Evolutionary conservation across 2,329 filamentous ascomycete species (phyloP), one percentile per base, ranked within the genome.

Genomic region (Diaporthe sp.): DNA sequence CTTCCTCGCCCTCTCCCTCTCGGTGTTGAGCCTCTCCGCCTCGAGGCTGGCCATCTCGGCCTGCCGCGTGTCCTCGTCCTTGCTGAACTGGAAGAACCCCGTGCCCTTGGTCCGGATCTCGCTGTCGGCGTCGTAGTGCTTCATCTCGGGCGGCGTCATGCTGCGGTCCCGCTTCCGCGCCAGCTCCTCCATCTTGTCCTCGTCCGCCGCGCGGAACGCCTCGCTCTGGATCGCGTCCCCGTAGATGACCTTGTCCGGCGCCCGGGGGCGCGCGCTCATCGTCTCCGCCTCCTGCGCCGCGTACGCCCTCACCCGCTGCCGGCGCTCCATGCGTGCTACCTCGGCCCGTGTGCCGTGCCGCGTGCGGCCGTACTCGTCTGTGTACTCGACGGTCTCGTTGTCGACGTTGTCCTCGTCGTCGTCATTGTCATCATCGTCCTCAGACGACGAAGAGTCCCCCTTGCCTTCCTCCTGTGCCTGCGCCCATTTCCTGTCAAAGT

Each of bases 401-500:
- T 86, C 84, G 57, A 86, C 85, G 28, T 79, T 77, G 78, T 82
- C 85, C 76, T 81, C 58, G 77, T 81, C 74, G 4, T 85, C 79
- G 74, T 87, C 84, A 71, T 79, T 78, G n/a, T 94, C 91, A 78
- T 95, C 92, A 52, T 91, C 87, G 76, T 81, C 81, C 55, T 28
- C 80, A 66, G 67, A 81, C 10, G 80, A 78, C 22, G 80, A 77
- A 13, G 84, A 82, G 17, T 79, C 77, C 4, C 80, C 79, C 1
- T 81, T 77, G n/a, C 82, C 81, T 33, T 82, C 79, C 76, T 81
- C 93, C 72, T 92, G 86, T 33, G 86, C 85, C 81, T 97, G 94
- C 0, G 93, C 95, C 96, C 97, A 98, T 85, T 98, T 99, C 76
- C 93, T 89, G 84, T 98, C 97, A 83, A 99, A 99, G 85, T 99